Base-by-base conservation (phyloP, 768 basidiomycete species). In the Filobasidium floriforme region DNA sequence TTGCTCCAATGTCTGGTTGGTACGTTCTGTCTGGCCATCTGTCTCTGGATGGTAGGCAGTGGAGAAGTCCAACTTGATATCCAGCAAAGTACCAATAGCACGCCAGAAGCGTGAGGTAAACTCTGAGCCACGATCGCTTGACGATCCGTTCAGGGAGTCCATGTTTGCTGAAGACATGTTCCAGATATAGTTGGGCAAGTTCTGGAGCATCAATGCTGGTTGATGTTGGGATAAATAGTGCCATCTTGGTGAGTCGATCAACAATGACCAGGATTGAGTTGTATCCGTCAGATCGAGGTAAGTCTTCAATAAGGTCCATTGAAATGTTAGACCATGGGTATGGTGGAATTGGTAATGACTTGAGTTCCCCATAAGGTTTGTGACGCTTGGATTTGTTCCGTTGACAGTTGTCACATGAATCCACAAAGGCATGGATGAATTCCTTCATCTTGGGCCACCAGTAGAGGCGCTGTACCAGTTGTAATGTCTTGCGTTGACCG, bases 1-100 rank as follows among this genome's bases (percentile, higher is more conserved):
- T 14, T 76, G 75, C 64, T 83, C 81, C 0, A 83, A 29, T 5
- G 77, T 71, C 63, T 81, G 81, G 64, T 83, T 82, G 11, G 79
- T 68, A 1, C 75, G 64, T 62, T 84, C 81, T 0, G 80, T 81
- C 51, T 81, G 80, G 0, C 82, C 80, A 62, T 82, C 79, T 1
- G 78, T 79, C 60, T 81, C 78, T 0, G 82, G 83, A 62, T 82
- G 82, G n/a, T n/a, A n/a, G n/a, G n/a, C n/a, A n/a, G n/a, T n/a
- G n/a, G n/a, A n/a, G n/a, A n/a, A n/a, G n/a, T n/a, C n/a, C n/a
- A n/a, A n/a, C n/a, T n/a, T n/a, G n/a, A n/a, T n/a, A n/a, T n/a
- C n/a, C n/a, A n/a, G n/a, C n/a, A n/a, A n/a, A n/a, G n/a, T n/a
- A n/a, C n/a, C n/a, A n/a, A n/a, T n/a, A n/a, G n/a, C n/a, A n/a